A percentile compares a stretch with the other conserved stretches of the same genome.
phyloP scores from a whole-genome alignment of 768 basidiomycete genomes.

The Mycena epipterygia region DNA sequence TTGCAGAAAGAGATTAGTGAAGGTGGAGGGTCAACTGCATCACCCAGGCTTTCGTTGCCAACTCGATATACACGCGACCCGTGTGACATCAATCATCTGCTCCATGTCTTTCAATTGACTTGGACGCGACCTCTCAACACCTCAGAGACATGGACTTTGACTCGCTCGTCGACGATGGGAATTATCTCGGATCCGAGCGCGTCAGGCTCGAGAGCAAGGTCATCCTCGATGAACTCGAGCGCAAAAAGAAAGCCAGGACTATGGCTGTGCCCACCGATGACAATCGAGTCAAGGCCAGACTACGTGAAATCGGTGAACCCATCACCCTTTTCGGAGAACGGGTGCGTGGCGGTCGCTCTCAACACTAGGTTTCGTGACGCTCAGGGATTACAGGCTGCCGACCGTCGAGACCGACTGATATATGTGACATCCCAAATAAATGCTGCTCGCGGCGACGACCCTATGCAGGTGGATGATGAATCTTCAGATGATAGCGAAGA shows the following conservation, averaged over 20 bases:
- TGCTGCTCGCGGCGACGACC: conserved; percentile 87
- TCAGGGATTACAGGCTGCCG: conserved; percentile 78
- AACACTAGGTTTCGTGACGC: conserved; percentile 1
- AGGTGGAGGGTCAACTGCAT: not conserved
- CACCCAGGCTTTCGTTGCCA: not conserved
- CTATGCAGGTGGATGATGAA: conserved; percentile 80
- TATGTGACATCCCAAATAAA: conserved; percentile 96
- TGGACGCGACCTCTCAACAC: conserved; percentile 30
- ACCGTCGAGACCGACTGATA: conserved; percentile 94
- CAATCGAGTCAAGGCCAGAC: conserved; percentile 87
- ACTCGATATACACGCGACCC: not conserved
- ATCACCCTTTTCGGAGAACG: conserved; percentile 98
- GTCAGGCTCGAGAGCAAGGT: conserved; percentile 87
- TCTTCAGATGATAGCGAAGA: conserved; percentile 81
- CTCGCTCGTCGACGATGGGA: conserved; percentile 83
- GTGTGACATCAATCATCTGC: too few species aligned
- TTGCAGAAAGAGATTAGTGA: not conserved
- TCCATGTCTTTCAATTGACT: conserved; percentile 41
- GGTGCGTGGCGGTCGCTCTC: conserved; percentile 63
- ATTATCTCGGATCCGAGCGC: conserved; percentile 79
- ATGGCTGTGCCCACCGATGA: conserved; percentile 99
- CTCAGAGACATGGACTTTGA: conserved; percentile 76
- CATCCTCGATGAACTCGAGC: conserved; percentile 95
- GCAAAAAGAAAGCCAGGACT: conserved; percentile 94
- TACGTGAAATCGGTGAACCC: conserved; percentile 95